Evolutionary conservation across 2,329 filamentous ascomycete species (phyloP), one percentile per base, ranked within the genome.

Genomic region (Beauveria asiatica): DNA sequence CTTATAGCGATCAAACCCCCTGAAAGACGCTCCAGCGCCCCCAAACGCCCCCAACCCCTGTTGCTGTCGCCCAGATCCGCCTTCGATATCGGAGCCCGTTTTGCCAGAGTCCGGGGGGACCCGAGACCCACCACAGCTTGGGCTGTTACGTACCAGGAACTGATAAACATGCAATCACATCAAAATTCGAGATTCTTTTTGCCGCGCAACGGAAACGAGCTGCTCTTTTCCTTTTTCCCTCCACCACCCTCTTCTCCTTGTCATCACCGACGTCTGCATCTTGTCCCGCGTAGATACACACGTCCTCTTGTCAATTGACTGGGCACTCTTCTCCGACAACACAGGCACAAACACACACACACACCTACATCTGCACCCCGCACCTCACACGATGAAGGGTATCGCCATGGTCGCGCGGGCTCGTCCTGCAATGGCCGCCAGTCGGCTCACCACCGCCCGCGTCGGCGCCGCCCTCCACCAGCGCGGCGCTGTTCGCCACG

Each of bases 391-490:
- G 33, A 73, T 73, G 70, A 70, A 70, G 65, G 66, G 69, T 59
- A 64, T 72, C 64, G 65, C 63, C 64, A 68, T 69, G 64, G 65
- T 69, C 59, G 62, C 66, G 56, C 68, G 70, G 68, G 69, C 68
- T 52, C 68, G 60, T 67, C 70, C 64, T 68, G 67, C 53, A 58
- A 67, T 50, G 65, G 63, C 57, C 59, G n/a, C 61, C 65, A n/a
- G 62, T 69, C 58, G 65, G 64, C 50, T 53, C n/a, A 46, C 58
- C 61, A 21, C 61, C 68, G 45, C 63, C 65, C 49, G 52, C 55
- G 45, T 57, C 25, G 53, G 58, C 45, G 61, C 59, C 48, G 61
- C 59, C 51, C 54, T 64, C 61, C n/a, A 17, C 37, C 57, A 59
- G 57, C 61, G 51, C 44, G 42, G 48, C 42, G 52, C 58, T 63